Percentiles rank a stretch among this genome's conserved stretches.
Conservation (phyloP, 176 grass and related monocot genomes). For the Calamus simplicifolius region DNA sequence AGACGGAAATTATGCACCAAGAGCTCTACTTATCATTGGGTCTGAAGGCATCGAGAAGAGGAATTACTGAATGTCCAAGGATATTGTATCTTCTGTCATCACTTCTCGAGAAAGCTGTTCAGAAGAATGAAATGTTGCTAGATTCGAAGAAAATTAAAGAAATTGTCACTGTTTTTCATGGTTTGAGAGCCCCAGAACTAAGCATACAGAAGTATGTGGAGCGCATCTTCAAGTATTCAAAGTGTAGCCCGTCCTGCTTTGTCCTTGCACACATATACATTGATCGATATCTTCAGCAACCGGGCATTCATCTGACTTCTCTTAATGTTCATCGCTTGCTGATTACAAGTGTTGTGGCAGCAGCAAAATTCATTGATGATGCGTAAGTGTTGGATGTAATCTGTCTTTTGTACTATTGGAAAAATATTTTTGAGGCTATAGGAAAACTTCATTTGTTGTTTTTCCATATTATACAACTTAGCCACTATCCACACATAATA, state of each 20-base stretch:
- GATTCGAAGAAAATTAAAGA: slow-evolving; percentile 38
- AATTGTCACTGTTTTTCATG: slow-evolving; percentile 54
- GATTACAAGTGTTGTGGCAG: slow-evolving; percentile 67
- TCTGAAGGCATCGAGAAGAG: slow-evolving; percentile 49
- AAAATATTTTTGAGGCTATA: too few species aligned
- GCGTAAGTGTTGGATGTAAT: slow-evolving; percentile 33
- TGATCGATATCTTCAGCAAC: slow-evolving; percentile 76
- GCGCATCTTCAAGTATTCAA: slow-evolving; percentile 89
- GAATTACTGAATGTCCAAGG: slow-evolving; percentile 41
- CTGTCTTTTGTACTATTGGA: too few species aligned
- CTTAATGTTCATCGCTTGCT: slow-evolving; percentile 71
- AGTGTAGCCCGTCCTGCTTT: slow-evolving; percentile 91
- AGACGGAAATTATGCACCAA: slow-evolving; percentile 19
- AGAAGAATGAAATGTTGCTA: slow-evolving; percentile 49
- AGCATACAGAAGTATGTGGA: slow-evolving; percentile 71
- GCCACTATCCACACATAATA: too few species aligned
- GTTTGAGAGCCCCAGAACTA: slow-evolving; percentile 59
- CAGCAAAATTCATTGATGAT: slow-evolving; percentile 94
- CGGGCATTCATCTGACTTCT: slow-evolving; percentile 53
- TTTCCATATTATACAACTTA: too few species aligned
- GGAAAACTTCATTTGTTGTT: too few species aligned
- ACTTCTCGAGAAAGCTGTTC: slow-evolving; percentile 49
- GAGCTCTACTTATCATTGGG: slow-evolving; percentile 56
- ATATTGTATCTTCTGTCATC: slow-evolving; percentile 54
- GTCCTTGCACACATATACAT: slow-evolving; percentile 79